Conservation (phyloP, 1,284 basidiomycete genomes). For the Omphalotus olearius region DNA sequence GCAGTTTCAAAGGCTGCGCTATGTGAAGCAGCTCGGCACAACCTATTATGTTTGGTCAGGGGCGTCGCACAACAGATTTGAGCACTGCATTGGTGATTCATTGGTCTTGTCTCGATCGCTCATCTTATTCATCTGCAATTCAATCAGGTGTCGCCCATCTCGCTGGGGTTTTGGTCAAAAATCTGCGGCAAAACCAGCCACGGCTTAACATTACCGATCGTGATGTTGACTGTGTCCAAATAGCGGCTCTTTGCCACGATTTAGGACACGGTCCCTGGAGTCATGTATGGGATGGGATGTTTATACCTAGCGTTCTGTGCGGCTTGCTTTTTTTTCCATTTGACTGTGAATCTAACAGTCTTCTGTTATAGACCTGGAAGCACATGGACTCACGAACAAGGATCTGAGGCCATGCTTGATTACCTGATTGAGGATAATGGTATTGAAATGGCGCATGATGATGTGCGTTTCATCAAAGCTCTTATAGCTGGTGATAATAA, state of each 20-base stretch:
- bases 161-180: conserved; percentile 54
- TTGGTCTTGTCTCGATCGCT: not conserved
- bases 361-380: conserved; percentile 30
- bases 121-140: not conserved
- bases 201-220: conserved; percentile 60
- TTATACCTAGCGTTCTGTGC: conserved; percentile 57
- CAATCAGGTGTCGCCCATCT: conserved; percentile 60
- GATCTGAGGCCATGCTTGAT: conserved; percentile 72
- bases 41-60: conserved; percentile 72
- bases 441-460: conserved; percentile 37
- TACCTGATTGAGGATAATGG: conserved; percentile 49
- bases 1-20: conserved; percentile 70
- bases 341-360: not conserved
- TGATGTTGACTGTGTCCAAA: conserved; percentile 63
- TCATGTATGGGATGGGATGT: conserved; percentile 67
- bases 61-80: conserved; percentile 75
- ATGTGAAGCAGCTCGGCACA: conserved; percentile 75
- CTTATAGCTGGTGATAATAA: conserved; percentile 56
- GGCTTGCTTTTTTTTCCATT: conserved; percentile 15
- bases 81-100: conserved; percentile 64
- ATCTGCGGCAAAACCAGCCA: conserved; percentile 56
- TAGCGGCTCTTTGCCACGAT: conserved; percentile 72
- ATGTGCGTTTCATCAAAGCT: conserved; percentile 60
- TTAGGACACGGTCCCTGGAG: conserved; percentile 74
- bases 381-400: conserved; percentile 66